Evolutionary conservation across 306 rosid genomes (phyloP).

Genomic region (Hippophae gyantsensis): DNA sequence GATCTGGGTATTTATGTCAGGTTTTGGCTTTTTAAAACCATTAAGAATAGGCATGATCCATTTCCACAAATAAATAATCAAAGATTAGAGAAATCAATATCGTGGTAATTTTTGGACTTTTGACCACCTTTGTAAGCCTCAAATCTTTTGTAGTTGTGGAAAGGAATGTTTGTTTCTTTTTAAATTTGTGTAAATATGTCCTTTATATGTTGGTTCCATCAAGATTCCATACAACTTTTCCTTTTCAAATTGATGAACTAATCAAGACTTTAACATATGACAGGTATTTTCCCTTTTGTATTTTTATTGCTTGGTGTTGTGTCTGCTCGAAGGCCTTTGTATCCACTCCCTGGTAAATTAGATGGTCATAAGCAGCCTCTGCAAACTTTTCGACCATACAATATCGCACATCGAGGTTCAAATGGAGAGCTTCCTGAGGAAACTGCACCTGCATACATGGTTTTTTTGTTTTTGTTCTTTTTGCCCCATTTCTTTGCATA

Average conservation of each 20-base stretch:
- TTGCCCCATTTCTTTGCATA: neutral
- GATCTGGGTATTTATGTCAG: too few species aligned
- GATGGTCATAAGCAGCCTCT: constrained; percentile 36
- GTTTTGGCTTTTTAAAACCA: too few species aligned
- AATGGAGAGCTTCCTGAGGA: constrained; percentile 92
- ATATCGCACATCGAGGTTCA: constrained; percentile 88
- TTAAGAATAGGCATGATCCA: too few species aligned
- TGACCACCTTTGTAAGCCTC: neutral
- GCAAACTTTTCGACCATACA: constrained; percentile 68
- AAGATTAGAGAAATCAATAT: neutral
- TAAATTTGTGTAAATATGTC: neutral
- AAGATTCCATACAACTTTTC: neutral
- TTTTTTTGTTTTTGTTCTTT: neutral
- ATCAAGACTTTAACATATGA: neutral
- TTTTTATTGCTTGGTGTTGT: constrained; percentile 43
- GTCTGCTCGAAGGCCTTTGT: constrained; percentile 51
- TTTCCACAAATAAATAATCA: too few species aligned
- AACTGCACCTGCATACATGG: constrained; percentile 73
- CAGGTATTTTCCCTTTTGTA: constrained; percentile 43
- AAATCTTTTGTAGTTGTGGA: neutral
- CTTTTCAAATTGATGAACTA: neutral
- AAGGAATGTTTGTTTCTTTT: neutral
- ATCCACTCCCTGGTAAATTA: constrained; percentile 51
- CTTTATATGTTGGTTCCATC: neutral
- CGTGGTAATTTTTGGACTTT: neutral